Conservation (phyloP, 106 monocot species). For the Dendrobium catenatum region DNA sequence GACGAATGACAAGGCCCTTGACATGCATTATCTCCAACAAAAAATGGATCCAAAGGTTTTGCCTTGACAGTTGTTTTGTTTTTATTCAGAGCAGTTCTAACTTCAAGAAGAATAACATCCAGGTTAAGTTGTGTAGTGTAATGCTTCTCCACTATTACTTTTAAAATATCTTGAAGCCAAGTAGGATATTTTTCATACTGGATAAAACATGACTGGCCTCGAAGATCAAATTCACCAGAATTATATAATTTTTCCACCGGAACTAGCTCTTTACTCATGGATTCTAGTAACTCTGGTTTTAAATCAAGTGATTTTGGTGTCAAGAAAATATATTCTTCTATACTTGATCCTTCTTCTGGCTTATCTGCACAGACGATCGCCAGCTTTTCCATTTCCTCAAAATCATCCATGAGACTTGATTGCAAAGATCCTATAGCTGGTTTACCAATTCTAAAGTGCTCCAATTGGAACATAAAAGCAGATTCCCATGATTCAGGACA, state of each 20-base stretch:
- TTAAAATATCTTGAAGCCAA: conserved; percentile 44
- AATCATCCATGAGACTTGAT: conserved; percentile 68
- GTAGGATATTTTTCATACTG: conserved; percentile 24
- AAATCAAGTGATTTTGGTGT: conserved; percentile 10
- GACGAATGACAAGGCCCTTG: not conserved
- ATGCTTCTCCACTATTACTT: conserved; percentile 31
- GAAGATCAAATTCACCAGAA: not conserved
- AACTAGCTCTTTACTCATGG: conserved; percentile 25
- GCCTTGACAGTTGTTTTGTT: not conserved
- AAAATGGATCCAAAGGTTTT: not conserved
- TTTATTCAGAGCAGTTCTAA: conserved; percentile 17
- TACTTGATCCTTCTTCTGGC: conserved; percentile 9
- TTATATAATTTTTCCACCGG: conserved; percentile 11
- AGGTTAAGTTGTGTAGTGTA: conserved; percentile 18
- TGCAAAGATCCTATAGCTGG: conserved; percentile 32
- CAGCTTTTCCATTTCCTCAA: conserved; percentile 47
- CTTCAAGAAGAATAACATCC: conserved; percentile 26
- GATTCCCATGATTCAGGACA: conserved; percentile 68
- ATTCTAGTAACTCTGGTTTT: conserved; percentile 5
- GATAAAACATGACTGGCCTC: not conserved
- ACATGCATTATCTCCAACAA: not conserved
- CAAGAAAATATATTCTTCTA: conserved; percentile 7
- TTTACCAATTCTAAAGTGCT: conserved; percentile 46
- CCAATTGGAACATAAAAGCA: conserved; percentile 59
- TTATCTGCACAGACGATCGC: conserved; percentile 31